A percentile compares a stretch with the other conserved stretches of the same genome.
phyloP scores from a whole-genome alignment of 768 basidiomycete species.

The Russula emetica region DNA sequence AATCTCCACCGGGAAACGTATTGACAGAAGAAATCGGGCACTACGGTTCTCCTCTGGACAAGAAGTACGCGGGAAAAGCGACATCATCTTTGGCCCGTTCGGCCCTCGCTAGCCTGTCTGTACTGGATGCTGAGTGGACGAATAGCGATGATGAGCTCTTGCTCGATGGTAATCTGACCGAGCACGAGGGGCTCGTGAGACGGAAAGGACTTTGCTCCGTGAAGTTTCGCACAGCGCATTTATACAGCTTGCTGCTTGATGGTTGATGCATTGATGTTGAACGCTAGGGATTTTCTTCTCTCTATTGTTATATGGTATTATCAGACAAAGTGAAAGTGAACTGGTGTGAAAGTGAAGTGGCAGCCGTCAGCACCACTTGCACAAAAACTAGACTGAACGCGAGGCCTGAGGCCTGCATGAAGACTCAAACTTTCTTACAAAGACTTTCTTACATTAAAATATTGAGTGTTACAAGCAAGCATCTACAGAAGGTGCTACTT shows the following conservation, averaged over 20 bases:
- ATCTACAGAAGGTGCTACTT: not conserved
- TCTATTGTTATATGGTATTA: not conserved
- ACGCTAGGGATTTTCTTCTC: no score
- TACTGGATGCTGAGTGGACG: constrained; percentile 8
- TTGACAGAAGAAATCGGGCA: not conserved
- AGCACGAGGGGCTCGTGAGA: constrained; percentile 10
- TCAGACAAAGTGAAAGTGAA: not conserved
- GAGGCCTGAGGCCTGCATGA: no score
- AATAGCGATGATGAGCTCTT: constrained; percentile 14
- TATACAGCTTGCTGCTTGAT: constrained; percentile 17
- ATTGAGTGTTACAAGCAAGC: no score
- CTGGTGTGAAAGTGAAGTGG: no score
- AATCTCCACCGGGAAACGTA: not conserved
- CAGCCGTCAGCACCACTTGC: no score
- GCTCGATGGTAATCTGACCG: constrained; percentile 9
- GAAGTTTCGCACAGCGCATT: constrained; percentile 21
- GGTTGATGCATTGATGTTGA: not conserved
- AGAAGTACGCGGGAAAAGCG: not conserved
- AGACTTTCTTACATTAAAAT: no score
- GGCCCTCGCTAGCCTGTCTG: not conserved
- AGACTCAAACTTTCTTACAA: no score
- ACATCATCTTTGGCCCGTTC: not conserved
- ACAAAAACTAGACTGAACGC: no score
- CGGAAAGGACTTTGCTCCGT: constrained; percentile 14
- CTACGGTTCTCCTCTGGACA: not conserved